These are phyloP conservation scores for Paramyrothecium sp. DNA, from an alignment of 2,329 filamentous ascomycete genomes.

Conservation along the genomic window DNA sequence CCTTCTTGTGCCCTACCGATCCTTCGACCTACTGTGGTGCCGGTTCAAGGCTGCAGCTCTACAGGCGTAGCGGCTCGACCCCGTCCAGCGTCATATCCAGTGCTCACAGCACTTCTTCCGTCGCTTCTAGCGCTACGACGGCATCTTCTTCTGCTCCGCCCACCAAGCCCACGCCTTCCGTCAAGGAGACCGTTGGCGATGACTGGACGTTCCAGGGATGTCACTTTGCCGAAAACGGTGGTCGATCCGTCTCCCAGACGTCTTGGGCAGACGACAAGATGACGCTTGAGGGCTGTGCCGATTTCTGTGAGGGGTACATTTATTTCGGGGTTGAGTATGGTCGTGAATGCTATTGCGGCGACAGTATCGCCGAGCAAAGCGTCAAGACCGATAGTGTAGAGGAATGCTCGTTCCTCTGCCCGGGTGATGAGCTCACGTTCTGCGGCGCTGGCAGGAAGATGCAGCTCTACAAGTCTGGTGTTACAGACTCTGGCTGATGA, in stretches of 20 bases:
- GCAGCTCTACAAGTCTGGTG: slow-evolving; percentile 24
- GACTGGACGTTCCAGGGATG: slow-evolving; percentile 32
- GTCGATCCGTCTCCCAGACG: slow-evolving; percentile 26
- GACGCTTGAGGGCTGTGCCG: slow-evolving; percentile 31
- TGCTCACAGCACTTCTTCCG: neutral
- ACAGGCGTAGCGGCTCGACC: slow-evolving; percentile 9
- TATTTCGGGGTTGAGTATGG: slow-evolving; percentile 35
- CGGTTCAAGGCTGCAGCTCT: slow-evolving; percentile 28
- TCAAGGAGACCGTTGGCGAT: slow-evolving; percentile 19
- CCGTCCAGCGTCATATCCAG: no score
- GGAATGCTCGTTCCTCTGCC: slow-evolving; percentile 31
- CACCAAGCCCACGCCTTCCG: slow-evolving; percentile 14
- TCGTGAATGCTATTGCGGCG: slow-evolving; percentile 37
- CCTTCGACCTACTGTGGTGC: slow-evolving; percentile 32
- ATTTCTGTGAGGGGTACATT: slow-evolving; percentile 23
- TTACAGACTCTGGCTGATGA: no score
- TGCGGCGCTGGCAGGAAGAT: slow-evolving; percentile 32
- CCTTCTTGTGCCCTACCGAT: slow-evolving; percentile 29
- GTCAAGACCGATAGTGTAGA: slow-evolving; percentile 23
- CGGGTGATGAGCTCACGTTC: slow-evolving; percentile 26
- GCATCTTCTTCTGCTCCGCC: neutral
- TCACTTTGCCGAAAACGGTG: slow-evolving; percentile 28
- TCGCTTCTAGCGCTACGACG: slow-evolving; percentile 1
- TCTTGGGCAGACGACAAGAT: slow-evolving; percentile 27
- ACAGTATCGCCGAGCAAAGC: slow-evolving; percentile 21